Conservation (phyloP, 768 basidiomycete genomes). For the Russula ochroleuca region DNA sequence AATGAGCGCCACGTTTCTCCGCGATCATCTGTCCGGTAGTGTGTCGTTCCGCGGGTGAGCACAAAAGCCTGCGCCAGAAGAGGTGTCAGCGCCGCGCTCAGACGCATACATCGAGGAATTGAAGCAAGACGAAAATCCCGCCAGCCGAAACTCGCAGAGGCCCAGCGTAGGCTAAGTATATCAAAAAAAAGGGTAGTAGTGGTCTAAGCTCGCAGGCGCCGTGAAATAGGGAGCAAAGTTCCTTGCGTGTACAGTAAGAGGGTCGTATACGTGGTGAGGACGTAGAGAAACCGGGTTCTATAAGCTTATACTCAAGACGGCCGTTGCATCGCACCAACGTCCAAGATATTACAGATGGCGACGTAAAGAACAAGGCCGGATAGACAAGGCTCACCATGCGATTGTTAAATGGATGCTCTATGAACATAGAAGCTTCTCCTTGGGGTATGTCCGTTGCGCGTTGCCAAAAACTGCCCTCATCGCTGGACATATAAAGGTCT, state of each 20-base stretch:
- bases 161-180: background rate
- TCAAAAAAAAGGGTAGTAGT: background rate
- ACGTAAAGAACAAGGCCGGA: conserved; percentile 1
- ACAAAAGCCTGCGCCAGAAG: conserved; percentile 67
- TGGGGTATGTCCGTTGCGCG: conserved; percentile 47
- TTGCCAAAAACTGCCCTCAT: conserved; percentile 80
- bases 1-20: conserved; percentile 87
- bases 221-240: background rate
- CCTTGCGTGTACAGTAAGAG: background rate
- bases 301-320: background rate
- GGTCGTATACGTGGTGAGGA: background rate
- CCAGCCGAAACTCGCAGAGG: background rate
- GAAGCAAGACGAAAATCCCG: background rate
- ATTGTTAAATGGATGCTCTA: conserved; percentile 85
- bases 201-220: background rate
- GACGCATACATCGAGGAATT: background rate
- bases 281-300: background rate
- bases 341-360: background rate
- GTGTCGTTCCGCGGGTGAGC: conserved; percentile 64
- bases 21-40: conserved; percentile 85
- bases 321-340: background rate
- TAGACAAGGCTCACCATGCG: conserved; percentile 29
- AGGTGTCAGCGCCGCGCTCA: background rate
- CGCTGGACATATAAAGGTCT: conserved; percentile 68
- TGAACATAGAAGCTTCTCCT: conserved; percentile 63